A percentile compares a stretch with the other conserved stretches of the same genome.
Evolutionary conservation across 1,139 yeast species (phyloP).

Genomic region (Wickerhamomyces sp.): DNA sequence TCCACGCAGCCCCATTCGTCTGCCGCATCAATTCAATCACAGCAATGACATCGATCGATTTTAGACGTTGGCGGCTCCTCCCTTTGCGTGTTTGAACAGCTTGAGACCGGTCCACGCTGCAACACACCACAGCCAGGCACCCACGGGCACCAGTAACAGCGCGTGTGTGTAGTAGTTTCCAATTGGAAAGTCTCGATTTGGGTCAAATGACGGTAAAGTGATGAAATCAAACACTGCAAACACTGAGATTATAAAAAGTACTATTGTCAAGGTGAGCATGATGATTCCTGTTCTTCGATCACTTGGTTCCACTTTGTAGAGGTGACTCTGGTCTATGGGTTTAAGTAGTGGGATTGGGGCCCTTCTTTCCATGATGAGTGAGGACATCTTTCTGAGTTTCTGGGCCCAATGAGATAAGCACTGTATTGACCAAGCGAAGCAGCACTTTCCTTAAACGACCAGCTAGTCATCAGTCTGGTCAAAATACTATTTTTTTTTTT

Average conservation of each 20-base stretch:
- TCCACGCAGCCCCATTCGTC: too few species aligned
- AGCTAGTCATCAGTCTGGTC: too few species aligned
- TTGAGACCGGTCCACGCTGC: conserved; percentile 23
- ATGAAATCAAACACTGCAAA: conserved; percentile 9
- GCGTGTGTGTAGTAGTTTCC: conserved; percentile 20
- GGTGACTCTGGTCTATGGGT: conserved; percentile 4
- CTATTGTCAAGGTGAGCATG: conserved; percentile 9
- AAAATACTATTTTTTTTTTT: too few species aligned
- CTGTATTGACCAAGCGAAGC: too few species aligned
- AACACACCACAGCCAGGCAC: conserved; percentile 22
- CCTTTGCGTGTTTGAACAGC: conserved; percentile 23
- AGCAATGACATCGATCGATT: too few species aligned
- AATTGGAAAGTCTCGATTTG: conserved; percentile 14
- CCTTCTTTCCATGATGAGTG: too few species aligned
- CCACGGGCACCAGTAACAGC: conserved; percentile 17
- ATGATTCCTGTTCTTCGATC: conserved; percentile 9
- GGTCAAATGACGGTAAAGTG: conserved; percentile 8
- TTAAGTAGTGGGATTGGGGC: conserved; percentile 9
- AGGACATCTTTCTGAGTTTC: too few species aligned
- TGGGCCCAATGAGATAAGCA: too few species aligned
- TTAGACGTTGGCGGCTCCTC: conserved; percentile 7
- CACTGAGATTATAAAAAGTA: conserved; percentile 9
- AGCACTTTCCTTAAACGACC: too few species aligned
- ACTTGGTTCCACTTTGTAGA: not conserved
- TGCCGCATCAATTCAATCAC: too few species aligned